A percentile compares a stretch with the other conserved stretches of the same genome.
Conservation (phyloP, 768 basidiomycete genomes). For the Boletus pseudo-olivaceus region DNA sequence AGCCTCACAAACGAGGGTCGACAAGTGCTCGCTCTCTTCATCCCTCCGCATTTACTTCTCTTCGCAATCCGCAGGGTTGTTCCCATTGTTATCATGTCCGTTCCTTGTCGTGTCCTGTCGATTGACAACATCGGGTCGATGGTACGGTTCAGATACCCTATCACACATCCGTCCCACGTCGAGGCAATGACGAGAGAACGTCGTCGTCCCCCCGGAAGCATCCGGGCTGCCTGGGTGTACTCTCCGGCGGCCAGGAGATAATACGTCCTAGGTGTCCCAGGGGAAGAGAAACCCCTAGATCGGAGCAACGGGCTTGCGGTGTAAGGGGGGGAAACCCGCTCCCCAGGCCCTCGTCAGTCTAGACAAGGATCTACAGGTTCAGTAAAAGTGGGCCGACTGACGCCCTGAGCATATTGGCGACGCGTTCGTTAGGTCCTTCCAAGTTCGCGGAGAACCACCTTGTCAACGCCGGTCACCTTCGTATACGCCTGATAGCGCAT, state of each 20-base stretch:
- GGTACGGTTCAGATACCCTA: background rate
- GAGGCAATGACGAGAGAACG: background rate
- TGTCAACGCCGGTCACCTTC: background rate
- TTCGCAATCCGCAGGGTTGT: background rate
- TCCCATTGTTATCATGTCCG: background rate
- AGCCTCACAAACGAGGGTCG: too few relatives aligned
- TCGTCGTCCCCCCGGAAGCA: slow-evolving; percentile 1
- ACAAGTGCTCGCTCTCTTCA: background rate
- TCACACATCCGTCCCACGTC: background rate
- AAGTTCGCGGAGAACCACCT: background rate
- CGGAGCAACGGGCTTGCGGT: too few relatives aligned
- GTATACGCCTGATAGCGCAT: background rate
- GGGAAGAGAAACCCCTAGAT: too few relatives aligned
- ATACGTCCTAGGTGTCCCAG: background rate
- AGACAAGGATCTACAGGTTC: too few relatives aligned
- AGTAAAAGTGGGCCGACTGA: too few relatives aligned
- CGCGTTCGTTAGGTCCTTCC: too few relatives aligned
- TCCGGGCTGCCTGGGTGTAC: background rate
- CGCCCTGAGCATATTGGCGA: too few relatives aligned
- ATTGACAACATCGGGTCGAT: background rate
- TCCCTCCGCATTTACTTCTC: background rate
- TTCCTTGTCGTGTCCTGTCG: background rate
- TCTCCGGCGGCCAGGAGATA: background rate
- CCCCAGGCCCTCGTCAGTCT: too few relatives aligned
- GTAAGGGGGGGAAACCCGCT: too few relatives aligned